A percentile compares a stretch with the other conserved stretches of the same genome.
Evolutionary conservation across 495 filamentous ascomycete genomes (phyloP).

Genomic region (Platismatia glauca): DNA sequence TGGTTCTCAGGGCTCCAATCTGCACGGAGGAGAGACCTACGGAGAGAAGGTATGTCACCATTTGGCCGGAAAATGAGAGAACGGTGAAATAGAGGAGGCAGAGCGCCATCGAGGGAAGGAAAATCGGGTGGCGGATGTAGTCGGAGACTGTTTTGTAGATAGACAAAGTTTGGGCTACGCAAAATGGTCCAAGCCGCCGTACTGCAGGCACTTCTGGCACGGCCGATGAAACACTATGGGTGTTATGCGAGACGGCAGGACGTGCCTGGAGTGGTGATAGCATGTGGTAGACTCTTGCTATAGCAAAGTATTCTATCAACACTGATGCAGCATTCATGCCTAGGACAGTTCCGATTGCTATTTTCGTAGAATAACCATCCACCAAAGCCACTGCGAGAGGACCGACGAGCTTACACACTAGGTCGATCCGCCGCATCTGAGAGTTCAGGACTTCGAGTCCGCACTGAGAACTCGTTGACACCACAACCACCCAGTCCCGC

Average conservation of each 20-base stretch:
- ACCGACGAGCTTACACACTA: slow-evolving; percentile 60
- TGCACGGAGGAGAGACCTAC: slow-evolving; percentile 9
- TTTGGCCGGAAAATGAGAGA: slow-evolving; percentile 20
- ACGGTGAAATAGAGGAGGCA: slow-evolving; percentile 24
- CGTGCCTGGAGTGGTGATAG: slow-evolving; percentile 31
- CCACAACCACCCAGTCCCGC: slow-evolving; percentile 47
- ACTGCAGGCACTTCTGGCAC: neutral
- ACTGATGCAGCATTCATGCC: slow-evolving; percentile 37
- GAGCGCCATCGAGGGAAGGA: slow-evolving; percentile 20
- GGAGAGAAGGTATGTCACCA: slow-evolving; percentile 22
- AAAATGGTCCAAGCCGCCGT: neutral
- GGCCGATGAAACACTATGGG: neutral
- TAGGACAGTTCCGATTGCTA: slow-evolving; percentile 42
- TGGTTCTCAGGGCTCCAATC: slow-evolving; percentile 12
- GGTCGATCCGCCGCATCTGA: slow-evolving; percentile 61
- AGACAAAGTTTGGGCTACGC: neutral
- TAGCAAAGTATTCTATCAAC: slow-evolving; percentile 48
- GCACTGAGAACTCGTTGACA: slow-evolving; percentile 21
- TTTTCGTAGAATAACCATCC: slow-evolving; percentile 34
- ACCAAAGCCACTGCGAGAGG: slow-evolving; percentile 50
- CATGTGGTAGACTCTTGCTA: slow-evolving; percentile 40
- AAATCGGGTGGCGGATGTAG: slow-evolving; percentile 16
- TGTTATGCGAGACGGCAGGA: too few relatives aligned
- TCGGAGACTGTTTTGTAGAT: neutral
- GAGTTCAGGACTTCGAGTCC: slow-evolving; percentile 5